Percentiles rank a stretch among this genome's conserved stretches.
These are phyloP conservation scores for Cordyceps javanica DNA, from an alignment of 2,329 filamentous ascomycete species.

Conservation along the genomic window DNA sequence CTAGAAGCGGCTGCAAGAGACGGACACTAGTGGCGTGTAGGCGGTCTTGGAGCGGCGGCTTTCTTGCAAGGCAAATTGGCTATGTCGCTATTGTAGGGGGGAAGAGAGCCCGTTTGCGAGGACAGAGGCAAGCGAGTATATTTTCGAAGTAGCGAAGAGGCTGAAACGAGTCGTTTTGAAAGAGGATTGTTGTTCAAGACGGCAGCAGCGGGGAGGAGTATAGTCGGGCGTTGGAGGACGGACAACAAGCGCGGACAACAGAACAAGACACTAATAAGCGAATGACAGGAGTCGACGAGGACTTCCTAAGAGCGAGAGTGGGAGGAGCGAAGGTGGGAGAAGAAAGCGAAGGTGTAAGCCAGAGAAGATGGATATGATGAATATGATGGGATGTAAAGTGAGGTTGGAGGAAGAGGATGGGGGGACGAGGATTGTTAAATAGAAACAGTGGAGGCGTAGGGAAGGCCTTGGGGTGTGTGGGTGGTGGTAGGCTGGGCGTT, in stretches of 20 bases:
- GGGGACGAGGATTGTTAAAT: constrained; percentile 14
- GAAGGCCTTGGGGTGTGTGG: neutral
- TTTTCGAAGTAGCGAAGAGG: neutral
- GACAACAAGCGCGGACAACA: constrained; percentile 37
- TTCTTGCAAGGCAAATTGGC: neutral
- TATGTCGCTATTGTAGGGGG: neutral
- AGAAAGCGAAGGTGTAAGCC: constrained; percentile 42
- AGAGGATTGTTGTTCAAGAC: neutral
- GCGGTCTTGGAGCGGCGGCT: neutral
- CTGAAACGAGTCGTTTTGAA: neutral
- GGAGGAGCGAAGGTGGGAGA: constrained; percentile 28
- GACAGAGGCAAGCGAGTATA: neutral
- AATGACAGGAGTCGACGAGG: constrained; percentile 71
- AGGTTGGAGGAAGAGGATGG: constrained; percentile 13
- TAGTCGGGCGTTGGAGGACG: constrained; percentile 20
- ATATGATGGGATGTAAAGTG: constrained; percentile 18
- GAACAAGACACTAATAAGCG: constrained; percentile 53
- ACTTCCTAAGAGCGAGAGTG: constrained; percentile 50
- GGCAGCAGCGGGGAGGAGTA: constrained; percentile 9
- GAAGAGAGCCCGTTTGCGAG: neutral
- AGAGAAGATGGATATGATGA: constrained; percentile 11
- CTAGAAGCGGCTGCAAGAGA: neutral
- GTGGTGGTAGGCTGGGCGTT: neutral
- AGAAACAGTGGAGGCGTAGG: constrained; percentile 7
- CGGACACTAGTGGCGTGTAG: neutral